These are phyloP conservation scores for Diutina rugosa DNA, from an alignment of 1,139 yeast species.

Conservation along the genomic window DNA sequence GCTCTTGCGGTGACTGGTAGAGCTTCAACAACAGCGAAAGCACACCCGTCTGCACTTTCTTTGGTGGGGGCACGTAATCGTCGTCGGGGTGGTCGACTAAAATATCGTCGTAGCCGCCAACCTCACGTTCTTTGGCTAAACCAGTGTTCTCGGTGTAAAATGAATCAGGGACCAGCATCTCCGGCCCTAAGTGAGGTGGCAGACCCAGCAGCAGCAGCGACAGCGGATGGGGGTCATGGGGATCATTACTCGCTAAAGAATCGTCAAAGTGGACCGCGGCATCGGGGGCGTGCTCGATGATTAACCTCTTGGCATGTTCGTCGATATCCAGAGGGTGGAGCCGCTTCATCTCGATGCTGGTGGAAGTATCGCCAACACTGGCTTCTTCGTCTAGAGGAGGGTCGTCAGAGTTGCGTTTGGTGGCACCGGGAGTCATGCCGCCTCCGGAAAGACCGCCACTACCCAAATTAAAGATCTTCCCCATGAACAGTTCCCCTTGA, in stretches of 20 bases:
- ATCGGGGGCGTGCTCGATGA: slow-evolving; percentile 23
- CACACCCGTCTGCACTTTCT: slow-evolving; percentile 70
- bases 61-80: slow-evolving; percentile 51
- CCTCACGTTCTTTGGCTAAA: slow-evolving; percentile 6
- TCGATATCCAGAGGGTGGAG: slow-evolving; percentile 23
- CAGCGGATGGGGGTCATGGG: neutral
- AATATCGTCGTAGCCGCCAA: slow-evolving; percentile 17
- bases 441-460: neutral
- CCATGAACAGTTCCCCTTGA: slow-evolving; percentile 1
- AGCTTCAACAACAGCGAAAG: slow-evolving; percentile 61
- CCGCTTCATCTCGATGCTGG: slow-evolving; percentile 21
- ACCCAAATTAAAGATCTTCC: neutral
- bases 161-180: slow-evolving; percentile 8
- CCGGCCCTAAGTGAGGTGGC: slow-evolving; percentile 30
- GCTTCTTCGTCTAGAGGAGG: neutral
- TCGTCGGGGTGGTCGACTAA: slow-evolving; percentile 15
- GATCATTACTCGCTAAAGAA: neutral
- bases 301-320: slow-evolving; percentile 28
- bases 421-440: neutral
- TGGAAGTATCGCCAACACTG: slow-evolving; percentile 7
- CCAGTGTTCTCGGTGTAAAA: slow-evolving; percentile 8
- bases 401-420: neutral
- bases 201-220: slow-evolving; percentile 18
- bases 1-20: slow-evolving; percentile 35
- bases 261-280: slow-evolving; percentile 2